These are phyloP conservation scores for Rhizopus microsporus DNA, from an alignment of 371 early-diverging fungal genomes.

Conservation along the genomic window DNA sequence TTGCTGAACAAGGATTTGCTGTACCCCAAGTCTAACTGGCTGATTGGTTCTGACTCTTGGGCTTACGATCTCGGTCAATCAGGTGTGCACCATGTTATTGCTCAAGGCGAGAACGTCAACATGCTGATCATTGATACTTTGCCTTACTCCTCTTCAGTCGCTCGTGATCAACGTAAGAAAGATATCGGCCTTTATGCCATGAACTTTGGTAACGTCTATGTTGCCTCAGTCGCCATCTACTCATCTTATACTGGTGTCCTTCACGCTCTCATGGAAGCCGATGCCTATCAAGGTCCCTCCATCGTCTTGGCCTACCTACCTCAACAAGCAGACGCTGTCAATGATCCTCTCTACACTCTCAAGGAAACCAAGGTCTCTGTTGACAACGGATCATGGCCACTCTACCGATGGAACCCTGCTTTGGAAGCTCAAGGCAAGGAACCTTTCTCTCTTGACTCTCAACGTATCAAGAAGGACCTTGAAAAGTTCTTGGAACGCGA, in stretches of 20 bases:
- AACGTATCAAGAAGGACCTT: constrained; percentile 79
- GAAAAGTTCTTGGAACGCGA: constrained; percentile 82
- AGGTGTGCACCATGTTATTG: constrained; percentile 88
- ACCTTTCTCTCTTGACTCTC: constrained; percentile 83
- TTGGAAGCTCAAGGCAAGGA: constrained; percentile 59
- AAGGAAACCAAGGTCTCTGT: constrained; percentile 89
- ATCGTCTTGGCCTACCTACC: constrained; percentile 89
- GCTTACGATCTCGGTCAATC: constrained; percentile 85
- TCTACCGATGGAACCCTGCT: constrained; percentile 92
- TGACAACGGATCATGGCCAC: constrained; percentile 90
- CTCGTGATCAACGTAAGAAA: constrained; percentile 81
- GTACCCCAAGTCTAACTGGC: constrained; percentile 76
- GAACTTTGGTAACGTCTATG: constrained; percentile 87
- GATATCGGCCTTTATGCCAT: constrained; percentile 94
- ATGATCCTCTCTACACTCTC: constrained; percentile 66
- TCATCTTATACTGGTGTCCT: constrained; percentile 86
- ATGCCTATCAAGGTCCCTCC: constrained; percentile 87
- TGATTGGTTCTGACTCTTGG: constrained; percentile 87
- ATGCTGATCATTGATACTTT: constrained; percentile 85
- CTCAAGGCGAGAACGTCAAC: constrained; percentile 84
- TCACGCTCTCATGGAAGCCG: constrained; percentile 87
- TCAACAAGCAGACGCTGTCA: constrained; percentile 34
- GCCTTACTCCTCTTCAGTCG: constrained; percentile 62
- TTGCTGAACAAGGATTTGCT: constrained; percentile 43
- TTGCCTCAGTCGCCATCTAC: constrained; percentile 88